Evolutionary conservation across 2,329 filamentous ascomycete species (phyloP).

Genomic region (Coleophoma eucalyptorum): DNA sequence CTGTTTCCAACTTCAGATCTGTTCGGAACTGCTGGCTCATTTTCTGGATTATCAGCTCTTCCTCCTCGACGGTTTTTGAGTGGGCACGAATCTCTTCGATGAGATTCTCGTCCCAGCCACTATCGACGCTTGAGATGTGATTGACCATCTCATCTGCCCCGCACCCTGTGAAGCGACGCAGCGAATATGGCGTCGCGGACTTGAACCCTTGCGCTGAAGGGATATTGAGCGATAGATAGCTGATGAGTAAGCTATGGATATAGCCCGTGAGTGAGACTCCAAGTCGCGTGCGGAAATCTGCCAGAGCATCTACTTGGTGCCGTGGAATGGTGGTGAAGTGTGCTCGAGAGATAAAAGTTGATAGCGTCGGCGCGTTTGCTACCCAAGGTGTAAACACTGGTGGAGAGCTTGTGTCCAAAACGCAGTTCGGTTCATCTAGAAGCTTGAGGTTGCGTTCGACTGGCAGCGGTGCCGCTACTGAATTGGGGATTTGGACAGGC

Average conservation of each 20-base stretch:
- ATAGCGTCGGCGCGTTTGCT: background rate
- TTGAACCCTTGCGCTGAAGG: slow-evolving; percentile 1
- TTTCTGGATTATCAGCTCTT: slow-evolving; percentile 2
- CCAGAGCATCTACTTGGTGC: background rate
- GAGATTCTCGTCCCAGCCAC: slow-evolving; percentile 2
- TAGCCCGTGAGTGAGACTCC: slow-evolving; percentile 17
- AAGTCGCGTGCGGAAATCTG: slow-evolving; percentile 3
- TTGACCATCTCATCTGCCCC: slow-evolving; percentile 15
- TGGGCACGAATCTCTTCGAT: slow-evolving; percentile 1
- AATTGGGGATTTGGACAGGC: slow-evolving; percentile 2
- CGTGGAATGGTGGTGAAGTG: slow-evolving; percentile 7
- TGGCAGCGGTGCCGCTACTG: no score
- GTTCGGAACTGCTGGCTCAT: slow-evolving; percentile 7
- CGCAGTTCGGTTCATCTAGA: background rate
- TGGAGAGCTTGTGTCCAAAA: no score
- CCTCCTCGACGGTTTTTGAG: slow-evolving; percentile 1
- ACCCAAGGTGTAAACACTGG: slow-evolving; percentile 1
- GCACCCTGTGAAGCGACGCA: slow-evolving; percentile 11
- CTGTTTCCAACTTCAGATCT: slow-evolving; percentile 5
- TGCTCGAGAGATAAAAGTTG: background rate
- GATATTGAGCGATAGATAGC: slow-evolving; percentile 9
- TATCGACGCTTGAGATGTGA: slow-evolving; percentile 12
- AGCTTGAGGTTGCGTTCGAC: slow-evolving; percentile 9
- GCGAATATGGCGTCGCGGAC: slow-evolving; percentile 14
- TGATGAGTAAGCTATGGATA: slow-evolving; percentile 14